phyloP scores from a whole-genome alignment of 1,284 basidiomycete species.

The Sparassis latifolia region DNA sequence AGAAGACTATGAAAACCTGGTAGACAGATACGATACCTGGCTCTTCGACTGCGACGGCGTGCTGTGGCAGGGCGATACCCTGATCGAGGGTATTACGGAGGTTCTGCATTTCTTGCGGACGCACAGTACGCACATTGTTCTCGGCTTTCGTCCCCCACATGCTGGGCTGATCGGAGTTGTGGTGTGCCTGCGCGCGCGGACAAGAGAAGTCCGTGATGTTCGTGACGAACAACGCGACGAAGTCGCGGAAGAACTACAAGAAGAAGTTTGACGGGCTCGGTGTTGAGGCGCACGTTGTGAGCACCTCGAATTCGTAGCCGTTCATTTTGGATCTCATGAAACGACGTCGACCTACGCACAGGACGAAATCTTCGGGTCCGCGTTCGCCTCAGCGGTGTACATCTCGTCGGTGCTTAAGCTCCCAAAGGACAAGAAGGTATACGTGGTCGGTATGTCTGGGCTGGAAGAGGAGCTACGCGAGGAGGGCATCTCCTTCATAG shows the following conservation, averaged over 20 bases:
- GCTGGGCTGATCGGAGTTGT: too few relatives aligned
- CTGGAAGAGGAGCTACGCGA: constrained; percentile 88
- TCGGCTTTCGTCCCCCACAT: too few relatives aligned
- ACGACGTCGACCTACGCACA: constrained; percentile 23
- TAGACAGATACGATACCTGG: constrained; percentile 87
- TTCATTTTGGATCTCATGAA: not conserved
- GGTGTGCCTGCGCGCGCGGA: not conserved
- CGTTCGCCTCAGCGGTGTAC: constrained; percentile 91
- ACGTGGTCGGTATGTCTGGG: constrained; percentile 90
- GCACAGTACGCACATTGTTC: constrained; percentile 41
- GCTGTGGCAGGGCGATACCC: constrained; percentile 81
- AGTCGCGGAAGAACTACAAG: constrained; percentile 84
- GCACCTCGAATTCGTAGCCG: constrained; percentile 22
- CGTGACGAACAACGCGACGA: constrained; percentile 98
- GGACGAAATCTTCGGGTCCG: constrained; percentile 96
- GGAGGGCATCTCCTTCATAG: constrained; percentile 76
- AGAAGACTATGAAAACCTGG: constrained; percentile 49
- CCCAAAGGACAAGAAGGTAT: constrained; percentile 90
- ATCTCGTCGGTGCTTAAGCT: constrained; percentile 85
- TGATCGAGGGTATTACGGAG: constrained; percentile 73
- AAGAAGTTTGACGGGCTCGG: constrained; percentile 88
- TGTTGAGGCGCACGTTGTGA: constrained; percentile 78
- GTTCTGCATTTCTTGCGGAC: constrained; percentile 64
- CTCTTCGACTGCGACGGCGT: constrained; percentile 98
- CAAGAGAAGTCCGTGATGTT: constrained; percentile 87